Evolutionary conservation across 2,329 filamentous ascomycete genomes (phyloP).

Genomic region (Pseudogymnoascus sp.): DNA sequence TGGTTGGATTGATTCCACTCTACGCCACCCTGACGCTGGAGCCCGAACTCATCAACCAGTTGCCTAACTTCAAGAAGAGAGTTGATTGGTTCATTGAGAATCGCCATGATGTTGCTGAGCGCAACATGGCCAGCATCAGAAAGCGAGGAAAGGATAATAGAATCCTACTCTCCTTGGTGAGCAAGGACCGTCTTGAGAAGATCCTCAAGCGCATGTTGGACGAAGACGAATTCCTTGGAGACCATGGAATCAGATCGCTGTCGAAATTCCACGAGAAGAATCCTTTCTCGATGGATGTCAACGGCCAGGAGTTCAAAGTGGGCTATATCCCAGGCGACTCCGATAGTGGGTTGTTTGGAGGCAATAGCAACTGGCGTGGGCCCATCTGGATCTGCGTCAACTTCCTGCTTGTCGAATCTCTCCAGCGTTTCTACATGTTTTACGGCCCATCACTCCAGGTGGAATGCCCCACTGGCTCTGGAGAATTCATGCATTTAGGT

Average conservation of each 20-base stretch:
- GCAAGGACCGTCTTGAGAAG: slow-evolving; percentile 81
- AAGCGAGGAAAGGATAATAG: slow-evolving; percentile 86
- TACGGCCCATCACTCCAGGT: slow-evolving; percentile 84
- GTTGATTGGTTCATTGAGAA: slow-evolving; percentile 93
- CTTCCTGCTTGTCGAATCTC: slow-evolving; percentile 84
- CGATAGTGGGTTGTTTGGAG: slow-evolving; percentile 88
- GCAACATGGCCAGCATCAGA: slow-evolving; percentile 89
- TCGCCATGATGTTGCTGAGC: slow-evolving; percentile 74
- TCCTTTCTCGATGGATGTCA: slow-evolving; percentile 92
- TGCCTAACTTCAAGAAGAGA: slow-evolving; percentile 87
- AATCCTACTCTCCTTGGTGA: slow-evolving; percentile 81
- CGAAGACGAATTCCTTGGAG: slow-evolving; percentile 84
- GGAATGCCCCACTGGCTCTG: slow-evolving; percentile 88
- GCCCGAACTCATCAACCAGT: slow-evolving; percentile 83
- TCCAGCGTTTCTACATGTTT: slow-evolving; percentile 95
- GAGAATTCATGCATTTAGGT: slow-evolving; percentile 90
- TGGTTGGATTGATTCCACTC: slow-evolving; percentile 88
- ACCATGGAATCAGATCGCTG: slow-evolving; percentile 83
- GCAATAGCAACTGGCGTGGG: slow-evolving; percentile 96
- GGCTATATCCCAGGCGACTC: slow-evolving; percentile 92
- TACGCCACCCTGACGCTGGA: slow-evolving; percentile 90
- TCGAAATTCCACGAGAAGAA: slow-evolving; percentile 87
- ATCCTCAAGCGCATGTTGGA: slow-evolving; percentile 90
- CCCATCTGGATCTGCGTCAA: slow-evolving; percentile 97
- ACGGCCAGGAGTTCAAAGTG: slow-evolving; percentile 81